These are phyloP conservation scores for Mucor irregularis DNA, from an alignment of 371 early-diverging fungal genomes.

Conservation along the genomic window DNA sequence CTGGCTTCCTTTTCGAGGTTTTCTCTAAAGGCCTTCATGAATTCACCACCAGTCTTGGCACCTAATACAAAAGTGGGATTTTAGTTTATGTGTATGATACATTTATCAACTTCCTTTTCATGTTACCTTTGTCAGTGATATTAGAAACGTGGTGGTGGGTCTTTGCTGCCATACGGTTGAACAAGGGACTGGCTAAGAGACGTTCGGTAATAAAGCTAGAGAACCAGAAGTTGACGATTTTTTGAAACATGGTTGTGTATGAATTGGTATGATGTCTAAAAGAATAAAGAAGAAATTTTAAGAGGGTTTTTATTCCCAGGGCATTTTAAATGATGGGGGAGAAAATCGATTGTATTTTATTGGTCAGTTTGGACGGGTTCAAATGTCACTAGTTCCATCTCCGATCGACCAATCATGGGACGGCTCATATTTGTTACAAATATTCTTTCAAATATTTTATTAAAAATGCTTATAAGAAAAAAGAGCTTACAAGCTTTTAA, in stretches of 20 bases:
- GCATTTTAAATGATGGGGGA: no score
- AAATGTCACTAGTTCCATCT: no score
- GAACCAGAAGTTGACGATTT: conserved; percentile 50
- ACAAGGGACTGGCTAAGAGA: conserved; percentile 46
- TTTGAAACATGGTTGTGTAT: conserved; percentile 41
- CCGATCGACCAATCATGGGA: no score
- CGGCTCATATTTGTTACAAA: no score
- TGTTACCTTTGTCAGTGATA: conserved; percentile 42
- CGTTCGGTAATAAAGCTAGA: conserved; percentile 50
- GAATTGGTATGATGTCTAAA: not conserved
- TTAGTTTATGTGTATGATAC: not conserved
- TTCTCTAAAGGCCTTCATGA: conserved; percentile 53
- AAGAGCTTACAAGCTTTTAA: no score
- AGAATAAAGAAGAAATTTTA: conserved; percentile 9
- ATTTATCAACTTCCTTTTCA: not conserved
- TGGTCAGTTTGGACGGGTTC: no score
- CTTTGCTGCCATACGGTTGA: conserved; percentile 50
- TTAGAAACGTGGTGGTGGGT: conserved; percentile 56
- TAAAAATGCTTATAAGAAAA: no score
- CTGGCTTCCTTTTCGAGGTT: conserved; percentile 51
- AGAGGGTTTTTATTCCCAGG: not conserved
- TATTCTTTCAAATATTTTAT: no score
- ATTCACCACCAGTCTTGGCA: conserved; percentile 31
- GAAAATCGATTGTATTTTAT: no score
- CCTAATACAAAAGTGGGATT: conserved; percentile 26